Base-by-base conservation (phyloP, 176 grass and related monocot genomes). In the Lolium rigidum region DNA sequence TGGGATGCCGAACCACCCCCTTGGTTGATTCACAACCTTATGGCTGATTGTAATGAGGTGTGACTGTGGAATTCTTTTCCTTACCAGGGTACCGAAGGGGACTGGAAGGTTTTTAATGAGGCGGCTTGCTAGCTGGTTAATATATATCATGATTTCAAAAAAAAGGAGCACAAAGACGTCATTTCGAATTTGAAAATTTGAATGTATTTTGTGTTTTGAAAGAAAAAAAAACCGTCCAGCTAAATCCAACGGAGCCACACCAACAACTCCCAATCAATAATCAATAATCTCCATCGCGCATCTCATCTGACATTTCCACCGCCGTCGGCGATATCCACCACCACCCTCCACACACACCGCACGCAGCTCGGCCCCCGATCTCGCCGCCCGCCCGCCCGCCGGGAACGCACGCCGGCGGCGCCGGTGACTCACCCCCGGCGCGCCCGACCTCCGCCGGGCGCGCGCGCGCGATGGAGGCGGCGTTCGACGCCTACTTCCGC, bases 401-500 rank as follows among this genome's bases (percentile, higher is more conserved):
- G 68, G 72, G 28, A 22, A 2, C 55, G 44, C 75, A 73, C 83
- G 70, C 74, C 83, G 83, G 62, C 83, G 84, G 9, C 24, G 60
- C 9, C 57, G n/a, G 62, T 55, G 50, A 61, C 82, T 18, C 70
- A 3, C 25, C 1, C 14, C 4, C 21, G 59, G 43, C 43, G 15
- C 60, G 60, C 70, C 46, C 70, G 41, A 54, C 18, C 43, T 26
- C 22, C 14, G 3, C 20, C 70, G 46, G 37, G 15, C 18, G 66
- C 64, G 41, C 41, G 31, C 62, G 6, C 12, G 68, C 82, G 21
- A 89, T 91, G 81, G 71, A 90, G 92, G 90, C 88, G 83, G 78
- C 86, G 52, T 99, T 96, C 90, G 92, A 99, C 63, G 92, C 97
- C 49, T 93, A 99, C 92, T 99, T 99, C 88, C 76, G 85, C 37